A percentile compares a stretch with the other conserved stretches of the same genome.
phyloP scores from a whole-genome alignment of 2,329 filamentous ascomycete species.

The Ophiocordyceps camponoti-floridani region DNA sequence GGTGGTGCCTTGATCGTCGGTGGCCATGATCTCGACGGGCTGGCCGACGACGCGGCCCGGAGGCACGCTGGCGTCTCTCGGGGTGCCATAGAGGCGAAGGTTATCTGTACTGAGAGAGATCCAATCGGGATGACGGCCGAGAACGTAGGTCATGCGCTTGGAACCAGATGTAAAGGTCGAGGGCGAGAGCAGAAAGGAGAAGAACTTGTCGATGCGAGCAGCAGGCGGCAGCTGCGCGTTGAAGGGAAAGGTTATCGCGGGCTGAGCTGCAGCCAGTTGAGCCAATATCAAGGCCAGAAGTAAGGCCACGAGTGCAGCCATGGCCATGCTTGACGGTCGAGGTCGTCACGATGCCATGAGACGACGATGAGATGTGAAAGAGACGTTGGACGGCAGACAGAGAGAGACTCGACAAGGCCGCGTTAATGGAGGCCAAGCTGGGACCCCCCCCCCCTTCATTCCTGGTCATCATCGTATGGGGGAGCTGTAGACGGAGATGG shows the following conservation, averaged over 20 bases:
- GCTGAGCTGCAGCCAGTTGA: conserved; percentile 16
- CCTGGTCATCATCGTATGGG: conserved; percentile 11
- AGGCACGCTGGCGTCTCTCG: conserved; percentile 30
- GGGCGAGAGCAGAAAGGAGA: conserved; percentile 52
- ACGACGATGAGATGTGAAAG: conserved; percentile 2
- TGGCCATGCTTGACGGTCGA: not conserved
- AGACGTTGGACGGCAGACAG: too few species aligned
- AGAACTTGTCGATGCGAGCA: conserved; percentile 48
- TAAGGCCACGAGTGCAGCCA: conserved; percentile 4
- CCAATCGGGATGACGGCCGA: conserved; percentile 54
- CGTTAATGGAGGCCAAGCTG: too few species aligned
- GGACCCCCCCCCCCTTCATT: conserved; percentile 25
- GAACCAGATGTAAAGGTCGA: conserved; percentile 56
- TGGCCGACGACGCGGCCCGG: conserved; percentile 36
- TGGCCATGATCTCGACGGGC: conserved; percentile 50
- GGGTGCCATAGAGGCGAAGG: conserved; percentile 54
- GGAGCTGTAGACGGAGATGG: conserved; percentile 2
- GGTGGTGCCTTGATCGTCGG: conserved; percentile 44
- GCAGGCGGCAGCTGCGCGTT: conserved; percentile 74
- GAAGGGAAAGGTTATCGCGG: conserved; percentile 47
- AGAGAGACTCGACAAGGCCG: too few species aligned
- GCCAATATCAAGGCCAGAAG: conserved; percentile 11
- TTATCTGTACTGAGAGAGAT: conserved; percentile 48
- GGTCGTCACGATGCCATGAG: not conserved
- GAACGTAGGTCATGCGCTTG: conserved; percentile 41